phyloP scores from a whole-genome alignment of 2,329 filamentous ascomycete genomes.

The Hymenoscyphus linearis region DNA sequence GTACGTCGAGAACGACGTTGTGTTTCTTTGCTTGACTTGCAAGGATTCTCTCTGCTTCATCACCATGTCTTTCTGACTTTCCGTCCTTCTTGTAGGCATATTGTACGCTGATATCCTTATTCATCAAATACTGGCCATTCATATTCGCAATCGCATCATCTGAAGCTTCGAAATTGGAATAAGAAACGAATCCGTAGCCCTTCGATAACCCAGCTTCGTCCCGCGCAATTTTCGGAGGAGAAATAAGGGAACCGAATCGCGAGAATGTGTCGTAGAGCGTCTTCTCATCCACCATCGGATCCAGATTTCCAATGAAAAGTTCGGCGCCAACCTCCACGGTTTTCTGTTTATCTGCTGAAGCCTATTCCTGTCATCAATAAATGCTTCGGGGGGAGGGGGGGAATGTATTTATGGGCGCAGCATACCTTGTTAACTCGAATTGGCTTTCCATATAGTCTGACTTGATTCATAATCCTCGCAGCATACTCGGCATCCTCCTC shows the following conservation, averaged over 20 bases:
- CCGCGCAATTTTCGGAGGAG: conserved; percentile 83
- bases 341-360: conserved; percentile 88
- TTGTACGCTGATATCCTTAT: conserved; percentile 93
- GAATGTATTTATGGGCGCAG: neutral
- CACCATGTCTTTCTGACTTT: conserved; percentile 92
- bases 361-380: conserved; percentile 31
- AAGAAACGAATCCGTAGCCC: conserved; percentile 94
- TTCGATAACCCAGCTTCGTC: conserved; percentile 86
- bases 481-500: conserved; percentile 97
- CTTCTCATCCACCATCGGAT: conserved; percentile 92
- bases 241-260: conserved; percentile 81
- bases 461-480: conserved; percentile 91
- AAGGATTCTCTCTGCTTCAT: conserved; percentile 86
- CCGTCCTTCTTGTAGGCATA: conserved; percentile 99
- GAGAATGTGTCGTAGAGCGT: conserved; percentile 92
- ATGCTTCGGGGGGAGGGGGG: neutral
- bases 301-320: conserved; percentile 93
- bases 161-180: conserved; percentile 86
- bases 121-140: conserved; percentile 94
- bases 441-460: conserved; percentile 87
- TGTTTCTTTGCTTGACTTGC: conserved; percentile 91
- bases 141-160: conserved; percentile 89
- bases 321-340: conserved; percentile 91
- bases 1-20: conserved; percentile 73
- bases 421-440: conserved; percentile 91